Evolutionary conservation across 345 rosid species (phyloP), one percentile per base, ranked within the genome.

Genomic region (Microcos paniculata): DNA sequence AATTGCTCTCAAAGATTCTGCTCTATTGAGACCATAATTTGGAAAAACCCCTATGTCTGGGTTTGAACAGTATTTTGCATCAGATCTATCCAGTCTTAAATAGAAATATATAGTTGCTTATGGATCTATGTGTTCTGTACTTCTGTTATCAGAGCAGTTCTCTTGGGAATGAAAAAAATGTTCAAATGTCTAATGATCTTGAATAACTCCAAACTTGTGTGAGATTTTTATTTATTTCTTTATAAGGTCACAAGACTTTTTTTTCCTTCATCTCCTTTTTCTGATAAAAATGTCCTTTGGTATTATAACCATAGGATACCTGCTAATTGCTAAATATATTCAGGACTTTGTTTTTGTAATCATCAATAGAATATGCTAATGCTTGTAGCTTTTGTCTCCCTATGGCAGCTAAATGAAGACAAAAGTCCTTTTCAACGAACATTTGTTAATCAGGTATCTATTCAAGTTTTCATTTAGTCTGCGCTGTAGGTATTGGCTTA

Each of bases 381-480:
- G 43, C 31, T 63, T 46, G 56, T 52, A n/a, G 13, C 49, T 53
- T 79, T 43, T 46, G 53, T 10, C 74, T 55, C 43, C 4, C 0
- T 59, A 28, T 82, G 80, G 83, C 96, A 95, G 99, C 85, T 95
- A 51, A 95, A 93, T 86, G 89, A 82, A 16, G 97, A 91, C 80
- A 95, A 91, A 83, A 95, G 97, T 77, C 99, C 98, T 45, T 95
- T 93, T 73, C 99, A 95, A 73, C 83, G 99, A 73, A 91, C 97
- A 67, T 95, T 95, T 86, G 98, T 90, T 77, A 90, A 88, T 78
- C 99, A 95, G 99, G 99, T 94, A 87, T 53, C 31, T 63, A 66
- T 53, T 71, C 58, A 56, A 49, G 43, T 70, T 23, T 73, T 24
- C 4, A 52, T 24, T 61, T 26, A 76, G 33, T 56, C 21, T 51